Conservation (phyloP, 805 yeast genomes). For the Suhomyces sp. region DNA sequence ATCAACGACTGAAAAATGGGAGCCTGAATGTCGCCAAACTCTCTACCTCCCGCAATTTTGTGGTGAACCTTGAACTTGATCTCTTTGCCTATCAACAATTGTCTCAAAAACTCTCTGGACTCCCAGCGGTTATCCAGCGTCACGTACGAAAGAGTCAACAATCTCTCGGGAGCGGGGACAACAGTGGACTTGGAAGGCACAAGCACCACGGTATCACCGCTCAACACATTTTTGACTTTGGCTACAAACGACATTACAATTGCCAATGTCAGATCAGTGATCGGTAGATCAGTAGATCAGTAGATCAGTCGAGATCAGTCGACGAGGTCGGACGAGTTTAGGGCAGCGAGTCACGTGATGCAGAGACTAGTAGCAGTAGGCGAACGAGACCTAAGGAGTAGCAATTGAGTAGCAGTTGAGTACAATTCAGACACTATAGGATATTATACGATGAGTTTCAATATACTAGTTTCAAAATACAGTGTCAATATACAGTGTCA, state of each 20-base stretch:
- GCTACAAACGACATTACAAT: conserved; percentile 34
- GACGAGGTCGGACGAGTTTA: not conserved
- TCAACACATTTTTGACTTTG: conserved; percentile 64
- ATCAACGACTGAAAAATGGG: conserved; percentile 61
- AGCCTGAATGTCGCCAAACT: conserved; percentile 67
- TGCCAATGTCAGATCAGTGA: not conserved
- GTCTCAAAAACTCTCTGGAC: conserved; percentile 60
- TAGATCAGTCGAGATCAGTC: not conserved
- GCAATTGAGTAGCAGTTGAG: too few relatives aligned
- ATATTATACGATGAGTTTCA: too few relatives aligned
- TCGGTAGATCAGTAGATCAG: too few relatives aligned
- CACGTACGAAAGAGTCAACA: conserved; percentile 62
- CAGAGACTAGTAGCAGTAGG: too few relatives aligned
- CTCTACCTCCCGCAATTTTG: conserved; percentile 50
- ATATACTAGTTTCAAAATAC: too few relatives aligned
- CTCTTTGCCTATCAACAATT: conserved; percentile 60
- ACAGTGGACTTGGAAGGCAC: conserved; percentile 45
- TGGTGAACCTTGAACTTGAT: conserved; percentile 58
- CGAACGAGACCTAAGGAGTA: too few relatives aligned
- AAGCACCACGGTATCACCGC: conserved; percentile 68
- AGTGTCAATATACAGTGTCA: too few relatives aligned
- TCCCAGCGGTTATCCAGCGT: conserved; percentile 59
- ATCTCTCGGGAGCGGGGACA: conserved; percentile 51
- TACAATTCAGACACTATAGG: too few relatives aligned
- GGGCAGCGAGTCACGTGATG: not conserved